Base-by-base conservation (phyloP, 2,329 filamentous ascomycete species). In the Thielaviopsis ethacetica region DNA sequence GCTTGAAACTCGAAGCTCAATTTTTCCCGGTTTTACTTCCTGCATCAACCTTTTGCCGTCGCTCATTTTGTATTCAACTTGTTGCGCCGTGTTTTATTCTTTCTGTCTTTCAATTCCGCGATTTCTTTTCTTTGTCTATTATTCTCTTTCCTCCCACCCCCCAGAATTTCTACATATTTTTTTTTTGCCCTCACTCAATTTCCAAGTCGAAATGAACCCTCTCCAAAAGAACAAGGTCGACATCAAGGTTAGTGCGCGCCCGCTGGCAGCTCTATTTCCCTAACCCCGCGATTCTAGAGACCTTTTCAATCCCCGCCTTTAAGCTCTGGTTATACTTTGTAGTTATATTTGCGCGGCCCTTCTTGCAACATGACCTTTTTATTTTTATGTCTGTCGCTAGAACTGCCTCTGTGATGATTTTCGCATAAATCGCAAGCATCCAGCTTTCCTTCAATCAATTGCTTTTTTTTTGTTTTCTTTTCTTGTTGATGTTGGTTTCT, bases 201-300 rank as follows among this genome's bases (percentile, higher is more conserved):
- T 24, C 15, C 27, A n/a, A n/a, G 63, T 62, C 72, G 77, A 66
- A 64, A 94, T 97, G 89, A 96, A 96, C 72, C 91, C 91, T 66
- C 89, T 91, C 72, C 88, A 96, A 79, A 91, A 95, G 81, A 96
- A 96, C 80, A 97, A 98, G 79, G 81, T 97, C 68, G 93, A 98
- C 74, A 80, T 96, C 74, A 91, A 81, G 78, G 93, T 96, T 76
- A 76, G 88, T 26, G 49, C n/a, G 44, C 44, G n/a, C 44, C n/a
- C n/a, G 44, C 19, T 49, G n/a, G 44, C 17, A 53, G 53, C 53
- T 56, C 24, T 49, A 27, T 22, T 54, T 24, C 47, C 51, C 52
- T 47, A 19, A 47, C 30, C 53, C 53, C 58, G 54, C 49, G 50
- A 57, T 10, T 47, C 27, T 30, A 53, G 50, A 27, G 56, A 26